Conservation (phyloP, 2,329 filamentous ascomycete species). For the Massarina eburnea region DNA sequence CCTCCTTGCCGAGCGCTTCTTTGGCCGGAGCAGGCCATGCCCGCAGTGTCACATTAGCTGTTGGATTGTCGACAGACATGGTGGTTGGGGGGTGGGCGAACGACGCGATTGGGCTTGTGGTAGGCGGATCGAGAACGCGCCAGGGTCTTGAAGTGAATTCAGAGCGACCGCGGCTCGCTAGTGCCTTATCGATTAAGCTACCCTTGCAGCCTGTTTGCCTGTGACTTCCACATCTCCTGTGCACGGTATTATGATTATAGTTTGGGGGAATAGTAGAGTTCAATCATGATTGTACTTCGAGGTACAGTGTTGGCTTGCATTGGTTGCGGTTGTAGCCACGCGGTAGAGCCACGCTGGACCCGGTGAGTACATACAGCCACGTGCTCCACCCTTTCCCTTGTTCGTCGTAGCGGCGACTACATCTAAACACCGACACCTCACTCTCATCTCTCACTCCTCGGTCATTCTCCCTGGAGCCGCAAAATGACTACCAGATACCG, state of each 20-base stretch:
- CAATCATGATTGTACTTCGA: too few relatives aligned
- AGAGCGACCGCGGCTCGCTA: slow-evolving; percentile 13
- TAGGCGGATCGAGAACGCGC: not conserved
- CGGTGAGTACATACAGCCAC: too few relatives aligned
- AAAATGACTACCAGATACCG: slow-evolving; percentile 38
- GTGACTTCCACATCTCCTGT: too few relatives aligned
- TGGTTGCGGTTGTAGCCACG: too few relatives aligned
- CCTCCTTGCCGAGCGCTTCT: slow-evolving; percentile 53
- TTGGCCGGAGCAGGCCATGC: slow-evolving; percentile 59
- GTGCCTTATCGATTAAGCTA: slow-evolving; percentile 27
- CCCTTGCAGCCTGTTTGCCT: slow-evolving; percentile 10
- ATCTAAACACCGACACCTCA: slow-evolving; percentile 3
- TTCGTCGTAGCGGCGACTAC: slow-evolving; percentile 9
- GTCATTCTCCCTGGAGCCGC: not conserved
- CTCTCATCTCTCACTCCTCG: slow-evolving; percentile 7
- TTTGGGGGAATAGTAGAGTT: too few relatives aligned
- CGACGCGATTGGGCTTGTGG: slow-evolving; percentile 10
- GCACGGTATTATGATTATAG: too few relatives aligned
- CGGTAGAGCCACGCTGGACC: too few relatives aligned
- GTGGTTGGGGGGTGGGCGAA: slow-evolving; percentile 3
- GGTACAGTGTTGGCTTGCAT: too few relatives aligned
- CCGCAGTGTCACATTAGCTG: slow-evolving; percentile 59
- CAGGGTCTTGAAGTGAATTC: not conserved
- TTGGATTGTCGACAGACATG: slow-evolving; percentile 29
- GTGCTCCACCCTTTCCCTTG: slow-evolving; percentile 14